Evolutionary conservation across 2,329 filamentous ascomycete genomes (phyloP).

Genomic region (Dactylellina sp.): DNA sequence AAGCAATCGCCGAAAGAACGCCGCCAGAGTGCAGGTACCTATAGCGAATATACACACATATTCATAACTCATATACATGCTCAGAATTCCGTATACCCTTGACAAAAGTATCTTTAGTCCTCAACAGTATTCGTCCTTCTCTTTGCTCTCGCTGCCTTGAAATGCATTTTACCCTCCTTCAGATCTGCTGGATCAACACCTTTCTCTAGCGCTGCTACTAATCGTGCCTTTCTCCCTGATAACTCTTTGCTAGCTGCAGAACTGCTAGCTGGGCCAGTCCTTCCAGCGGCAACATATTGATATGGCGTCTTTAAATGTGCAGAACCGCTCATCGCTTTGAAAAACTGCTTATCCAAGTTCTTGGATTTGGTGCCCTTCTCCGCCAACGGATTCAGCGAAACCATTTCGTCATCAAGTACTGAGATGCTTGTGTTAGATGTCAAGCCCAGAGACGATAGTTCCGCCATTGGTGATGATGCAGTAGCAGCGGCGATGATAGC

Average conservation of each 20-base stretch:
- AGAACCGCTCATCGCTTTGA: constrained; percentile 73
- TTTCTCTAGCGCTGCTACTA: constrained; percentile 84
- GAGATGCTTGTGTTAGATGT: constrained; percentile 20
- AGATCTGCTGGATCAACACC: constrained; percentile 85
- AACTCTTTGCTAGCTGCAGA: constrained; percentile 71
- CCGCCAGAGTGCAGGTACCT: constrained; percentile 9
- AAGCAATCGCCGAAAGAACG: constrained; percentile 24
- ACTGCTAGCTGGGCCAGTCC: constrained; percentile 67
- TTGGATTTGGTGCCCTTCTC: constrained; percentile 74
- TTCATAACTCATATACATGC: constrained; percentile 17
- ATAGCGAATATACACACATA: constrained; percentile 10
- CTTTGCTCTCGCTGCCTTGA: constrained; percentile 79
- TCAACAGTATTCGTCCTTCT: constrained; percentile 66
- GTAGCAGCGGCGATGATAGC: constrained; percentile 32
- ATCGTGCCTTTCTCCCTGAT: constrained; percentile 82
- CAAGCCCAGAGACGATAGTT: constrained; percentile 6
- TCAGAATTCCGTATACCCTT: constrained; percentile 41
- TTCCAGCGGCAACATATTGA: constrained; percentile 88
- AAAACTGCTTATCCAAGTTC: constrained; percentile 89
- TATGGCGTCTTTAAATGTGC: constrained; percentile 83
- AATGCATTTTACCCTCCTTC: constrained; percentile 85
- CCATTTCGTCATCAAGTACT: constrained; percentile 59
- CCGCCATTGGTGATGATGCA: constrained; percentile 41
- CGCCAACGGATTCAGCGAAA: constrained; percentile 66
- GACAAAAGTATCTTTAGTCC: constrained; percentile 60